These are phyloP conservation scores for Trichocomaceae sp. DNA, from an alignment of 2,329 filamentous ascomycete genomes.

Conservation along the genomic window DNA sequence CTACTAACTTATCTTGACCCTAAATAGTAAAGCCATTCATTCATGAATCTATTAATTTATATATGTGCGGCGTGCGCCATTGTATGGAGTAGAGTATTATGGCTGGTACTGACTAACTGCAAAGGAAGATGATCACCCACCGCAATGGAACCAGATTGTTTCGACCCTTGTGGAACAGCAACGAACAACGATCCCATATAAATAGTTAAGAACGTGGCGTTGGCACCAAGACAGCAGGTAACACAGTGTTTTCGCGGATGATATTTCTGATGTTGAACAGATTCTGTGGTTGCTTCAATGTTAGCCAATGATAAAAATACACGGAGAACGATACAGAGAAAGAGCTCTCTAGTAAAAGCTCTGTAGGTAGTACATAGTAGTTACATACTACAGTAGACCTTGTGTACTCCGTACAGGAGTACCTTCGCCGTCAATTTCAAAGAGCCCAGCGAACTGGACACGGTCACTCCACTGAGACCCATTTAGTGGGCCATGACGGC, in stretches of 20 bases:
- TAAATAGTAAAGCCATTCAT: background rate
- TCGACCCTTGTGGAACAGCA: background rate
- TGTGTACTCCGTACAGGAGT: no score
- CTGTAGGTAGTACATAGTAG: no score
- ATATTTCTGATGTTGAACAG: background rate
- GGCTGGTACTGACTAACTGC: background rate
- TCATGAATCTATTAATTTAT: background rate
- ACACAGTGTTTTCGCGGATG: background rate
- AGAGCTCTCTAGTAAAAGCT: background rate
- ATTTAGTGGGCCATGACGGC: background rate
- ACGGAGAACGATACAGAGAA: no score
- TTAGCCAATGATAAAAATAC: background rate
- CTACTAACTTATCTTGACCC: background rate
- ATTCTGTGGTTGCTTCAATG: background rate
- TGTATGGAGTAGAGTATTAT: background rate
- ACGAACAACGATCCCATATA: background rate
- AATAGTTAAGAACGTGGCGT: background rate
- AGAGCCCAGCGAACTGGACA: background rate
- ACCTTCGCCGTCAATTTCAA: background rate
- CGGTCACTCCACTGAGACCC: background rate
- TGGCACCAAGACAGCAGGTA: background rate
- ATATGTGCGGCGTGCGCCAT: background rate
- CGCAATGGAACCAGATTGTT: background rate
- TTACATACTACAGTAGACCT: no score
- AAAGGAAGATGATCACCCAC: background rate